Evolutionary conservation across 129 eudicot genomes (phyloP).

Genomic region (Artemisia tridentata): DNA sequence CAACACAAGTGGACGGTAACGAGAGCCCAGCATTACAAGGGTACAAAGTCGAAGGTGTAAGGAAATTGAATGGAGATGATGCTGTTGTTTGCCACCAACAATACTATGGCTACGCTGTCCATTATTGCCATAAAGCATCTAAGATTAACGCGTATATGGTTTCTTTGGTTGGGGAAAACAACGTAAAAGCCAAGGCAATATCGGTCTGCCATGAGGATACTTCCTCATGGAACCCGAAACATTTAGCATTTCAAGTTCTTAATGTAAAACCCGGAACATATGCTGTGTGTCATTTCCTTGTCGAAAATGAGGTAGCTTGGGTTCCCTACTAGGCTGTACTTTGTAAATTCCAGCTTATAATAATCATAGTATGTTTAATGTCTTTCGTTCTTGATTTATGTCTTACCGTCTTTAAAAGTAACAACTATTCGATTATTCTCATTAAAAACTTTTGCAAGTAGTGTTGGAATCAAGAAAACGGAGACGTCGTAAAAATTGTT

Average conservation of each 20-base stretch:
- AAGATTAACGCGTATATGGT: constrained; percentile 7
- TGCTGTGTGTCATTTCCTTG: constrained; percentile 14
- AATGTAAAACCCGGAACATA: background rate
- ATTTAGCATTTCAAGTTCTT: constrained; percentile 11
- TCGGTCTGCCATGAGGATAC: constrained; percentile 5
- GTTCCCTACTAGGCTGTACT: constrained; percentile 1
- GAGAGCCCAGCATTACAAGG: background rate
- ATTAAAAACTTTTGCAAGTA: too few species aligned
- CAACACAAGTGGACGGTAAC: constrained; percentile 7
- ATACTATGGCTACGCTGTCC: background rate
- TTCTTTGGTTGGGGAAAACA: constrained; percentile 13
- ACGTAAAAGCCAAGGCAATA: background rate
- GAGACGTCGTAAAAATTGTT: too few species aligned
- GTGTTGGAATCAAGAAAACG: too few species aligned
- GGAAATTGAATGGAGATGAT: constrained; percentile 5
- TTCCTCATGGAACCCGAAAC: constrained; percentile 7
- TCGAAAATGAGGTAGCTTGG: constrained; percentile 4
- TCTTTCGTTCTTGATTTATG: too few species aligned
- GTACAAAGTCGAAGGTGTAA: constrained; percentile 6
- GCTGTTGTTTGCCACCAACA: constrained; percentile 12
- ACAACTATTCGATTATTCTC: too few species aligned
- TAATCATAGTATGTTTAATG: too few species aligned
- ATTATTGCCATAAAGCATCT: constrained; percentile 6
- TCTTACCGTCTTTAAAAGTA: too few species aligned
- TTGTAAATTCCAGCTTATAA: too few species aligned